A percentile compares a stretch with the other conserved stretches of the same genome.
Conservation (phyloP, 805 yeast species). For the Starmerella apis region DNA sequence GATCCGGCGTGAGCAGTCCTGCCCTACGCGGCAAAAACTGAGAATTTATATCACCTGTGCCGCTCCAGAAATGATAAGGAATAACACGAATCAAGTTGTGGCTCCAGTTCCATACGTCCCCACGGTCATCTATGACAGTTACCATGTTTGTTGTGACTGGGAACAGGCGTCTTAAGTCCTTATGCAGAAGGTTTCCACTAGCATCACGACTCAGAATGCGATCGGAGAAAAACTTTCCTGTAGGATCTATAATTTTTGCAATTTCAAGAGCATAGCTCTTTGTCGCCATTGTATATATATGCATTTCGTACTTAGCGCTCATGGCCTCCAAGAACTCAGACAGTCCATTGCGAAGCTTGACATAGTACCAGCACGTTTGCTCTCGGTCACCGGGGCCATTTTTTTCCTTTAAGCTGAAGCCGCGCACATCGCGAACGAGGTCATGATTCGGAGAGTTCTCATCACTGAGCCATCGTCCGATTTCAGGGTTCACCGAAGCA, state of each 20-base stretch:
- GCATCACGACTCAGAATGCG: conserved; percentile 88
- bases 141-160: conserved; percentile 97
- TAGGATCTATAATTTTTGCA: conserved; percentile 85
- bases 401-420: conserved; percentile 72
- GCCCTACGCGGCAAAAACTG: conserved; percentile 73
- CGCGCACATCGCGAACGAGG: conserved; percentile 68
- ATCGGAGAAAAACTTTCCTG: conserved; percentile 77
- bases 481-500: conserved; percentile 95
- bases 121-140: conserved; percentile 90
- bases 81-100: conserved; percentile 81
- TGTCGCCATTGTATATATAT: conserved; percentile 97
- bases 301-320: conserved; percentile 67
- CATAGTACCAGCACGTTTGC: conserved; percentile 68
- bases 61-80: conserved; percentile 92
- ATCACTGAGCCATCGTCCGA: conserved; percentile 90
- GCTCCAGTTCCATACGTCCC: conserved; percentile 98
- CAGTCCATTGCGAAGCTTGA: conserved; percentile 83
- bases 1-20: conserved; percentile 29
- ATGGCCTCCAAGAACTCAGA: conserved; percentile 57
- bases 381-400: conserved; percentile 32
- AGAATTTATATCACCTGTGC: conserved; percentile 94
- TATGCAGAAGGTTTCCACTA: conserved; percentile 83
- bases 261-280: conserved; percentile 83
- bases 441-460: conserved; percentile 74
- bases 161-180: conserved; percentile 74